Evolutionary conservation across 2,329 filamentous ascomycete species (phyloP).

Genomic region (Coniochaeta sp.): DNA sequence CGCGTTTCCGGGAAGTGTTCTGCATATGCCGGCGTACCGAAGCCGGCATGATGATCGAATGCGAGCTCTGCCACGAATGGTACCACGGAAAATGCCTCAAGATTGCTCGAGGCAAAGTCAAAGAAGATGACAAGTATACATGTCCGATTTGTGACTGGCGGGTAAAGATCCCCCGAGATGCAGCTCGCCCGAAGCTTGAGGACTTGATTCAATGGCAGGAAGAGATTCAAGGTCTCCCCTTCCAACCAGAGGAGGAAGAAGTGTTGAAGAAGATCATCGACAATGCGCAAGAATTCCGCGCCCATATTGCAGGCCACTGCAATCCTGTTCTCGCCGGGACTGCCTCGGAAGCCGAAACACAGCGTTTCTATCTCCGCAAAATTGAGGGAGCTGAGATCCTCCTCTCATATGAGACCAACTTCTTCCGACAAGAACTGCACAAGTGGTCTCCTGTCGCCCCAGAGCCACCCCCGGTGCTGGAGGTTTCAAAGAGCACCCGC

Average conservation of each 20-base stretch:
- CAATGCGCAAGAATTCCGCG: constrained; percentile 75
- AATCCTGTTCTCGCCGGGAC: constrained; percentile 68
- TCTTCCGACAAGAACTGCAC: constrained; percentile 90
- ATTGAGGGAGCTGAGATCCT: constrained; percentile 95
- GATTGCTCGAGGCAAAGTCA: constrained; percentile 94
- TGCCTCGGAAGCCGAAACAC: constrained; percentile 77
- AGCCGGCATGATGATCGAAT: constrained; percentile 99
- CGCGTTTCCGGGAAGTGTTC: constrained; percentile 71
- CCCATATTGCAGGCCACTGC: constrained; percentile 73
- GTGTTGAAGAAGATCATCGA: constrained; percentile 79
- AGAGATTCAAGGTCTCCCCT: constrained; percentile 73
- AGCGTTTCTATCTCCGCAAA: constrained; percentile 93
- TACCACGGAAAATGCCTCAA: constrained; percentile 98
- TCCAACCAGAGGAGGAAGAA: constrained; percentile 93
- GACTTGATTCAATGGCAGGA: constrained; percentile 78
- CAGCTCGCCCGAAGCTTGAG: constrained; percentile 88
- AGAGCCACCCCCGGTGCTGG: constrained; percentile 74
- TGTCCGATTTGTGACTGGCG: constrained; percentile 98
- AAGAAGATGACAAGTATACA: constrained; percentile 97
- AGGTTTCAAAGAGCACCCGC: constrained; percentile 82
- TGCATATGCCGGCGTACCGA: constrained; percentile 92
- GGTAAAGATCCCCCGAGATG: constrained; percentile 93
- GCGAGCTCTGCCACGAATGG: constrained; percentile 97
- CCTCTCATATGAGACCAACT: constrained; percentile 90
- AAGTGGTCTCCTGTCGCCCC: constrained; percentile 90